These are phyloP conservation scores for Lactarius sp. DNA, from an alignment of 768 basidiomycete species.

Conservation along the genomic window DNA sequence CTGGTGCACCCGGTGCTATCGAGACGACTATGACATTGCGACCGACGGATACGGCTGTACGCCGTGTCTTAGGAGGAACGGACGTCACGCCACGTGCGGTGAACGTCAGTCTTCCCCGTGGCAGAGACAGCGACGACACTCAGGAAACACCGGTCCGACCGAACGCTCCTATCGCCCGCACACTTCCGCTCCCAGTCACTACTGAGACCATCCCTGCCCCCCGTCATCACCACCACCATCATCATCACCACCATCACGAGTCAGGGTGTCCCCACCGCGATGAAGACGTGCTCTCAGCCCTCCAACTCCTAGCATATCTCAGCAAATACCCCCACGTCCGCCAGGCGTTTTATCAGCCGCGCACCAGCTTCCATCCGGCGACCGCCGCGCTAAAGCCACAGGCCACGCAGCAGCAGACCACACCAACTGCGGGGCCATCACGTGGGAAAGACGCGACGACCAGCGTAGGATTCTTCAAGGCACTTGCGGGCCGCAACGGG, in stretches of 20 bases:
- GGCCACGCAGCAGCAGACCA: constrained; percentile 18
- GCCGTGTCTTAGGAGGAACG: constrained; percentile 32
- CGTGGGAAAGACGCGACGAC: constrained; percentile 12
- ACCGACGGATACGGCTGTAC: constrained; percentile 21
- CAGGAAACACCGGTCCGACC: constrained; percentile 24
- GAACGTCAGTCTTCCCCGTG: constrained; percentile 47
- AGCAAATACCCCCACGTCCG: constrained; percentile 98
- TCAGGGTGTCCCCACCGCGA: constrained; percentile 74
- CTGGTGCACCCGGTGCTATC: constrained; percentile 84
- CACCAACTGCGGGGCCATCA: constrained; percentile 23
- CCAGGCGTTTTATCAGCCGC: constrained; percentile 89
- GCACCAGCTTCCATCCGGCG: constrained; percentile 78
- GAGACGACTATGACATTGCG: constrained; percentile 30
- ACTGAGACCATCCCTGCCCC: constrained; percentile 18
- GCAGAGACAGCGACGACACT: constrained; percentile 24
- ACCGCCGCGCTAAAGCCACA: constrained; percentile 35
- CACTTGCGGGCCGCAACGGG: constrained; percentile 46
- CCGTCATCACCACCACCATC: constrained; percentile 28
- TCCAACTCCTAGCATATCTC: constrained; percentile 93
- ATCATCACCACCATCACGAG: constrained; percentile 35
- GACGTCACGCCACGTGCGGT: constrained; percentile 60
- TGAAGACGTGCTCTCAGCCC: constrained; percentile 84
- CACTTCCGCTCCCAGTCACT: constrained; percentile 22
- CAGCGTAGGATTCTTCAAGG: constrained; percentile 38
- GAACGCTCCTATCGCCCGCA: constrained; percentile 22